phyloP scores from a whole-genome alignment of 768 basidiomycete genomes.

The Pulveroboletus ravenelii region DNA sequence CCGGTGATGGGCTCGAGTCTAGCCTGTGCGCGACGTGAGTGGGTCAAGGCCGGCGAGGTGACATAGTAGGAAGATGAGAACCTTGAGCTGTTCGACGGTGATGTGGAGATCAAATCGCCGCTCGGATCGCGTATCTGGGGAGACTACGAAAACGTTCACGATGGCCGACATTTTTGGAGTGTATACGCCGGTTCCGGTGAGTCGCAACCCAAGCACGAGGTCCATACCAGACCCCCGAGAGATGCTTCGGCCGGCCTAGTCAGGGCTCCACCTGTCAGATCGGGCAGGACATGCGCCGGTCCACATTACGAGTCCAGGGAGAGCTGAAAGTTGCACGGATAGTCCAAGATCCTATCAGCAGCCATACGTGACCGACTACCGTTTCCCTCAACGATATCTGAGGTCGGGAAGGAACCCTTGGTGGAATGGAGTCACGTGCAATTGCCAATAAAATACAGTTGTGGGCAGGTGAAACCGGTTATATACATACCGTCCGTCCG shows the following conservation, averaged over 20 bases:
- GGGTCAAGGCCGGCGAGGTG: background rate
- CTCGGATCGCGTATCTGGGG: slow-evolving; percentile 88
- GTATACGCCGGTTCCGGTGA: too few relatives aligned
- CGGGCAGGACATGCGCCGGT: too few relatives aligned
- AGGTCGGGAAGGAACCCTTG: too few relatives aligned
- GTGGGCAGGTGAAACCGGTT: background rate
- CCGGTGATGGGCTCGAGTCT: slow-evolving; percentile 93
- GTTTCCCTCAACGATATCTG: too few relatives aligned
- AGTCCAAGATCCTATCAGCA: too few relatives aligned
- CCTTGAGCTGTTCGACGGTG: slow-evolving; percentile 81
- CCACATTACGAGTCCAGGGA: too few relatives aligned
- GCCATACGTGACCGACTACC: too few relatives aligned
- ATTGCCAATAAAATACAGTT: background rate
- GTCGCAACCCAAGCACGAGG: background rate
- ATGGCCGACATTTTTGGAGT: slow-evolving; percentile 34
- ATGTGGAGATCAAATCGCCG: slow-evolving; percentile 73
- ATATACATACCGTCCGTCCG: background rate
- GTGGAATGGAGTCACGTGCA: background rate
- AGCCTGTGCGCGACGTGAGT: slow-evolving; percentile 35
- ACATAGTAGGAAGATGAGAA: slow-evolving; percentile 25
- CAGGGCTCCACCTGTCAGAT: background rate
- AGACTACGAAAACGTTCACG: slow-evolving; percentile 73
- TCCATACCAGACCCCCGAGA: background rate
- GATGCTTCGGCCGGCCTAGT: background rate
- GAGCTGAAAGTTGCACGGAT: too few relatives aligned